Conservation (phyloP, 257 asterid species). For the Lithospermum erythrorhizon region DNA sequence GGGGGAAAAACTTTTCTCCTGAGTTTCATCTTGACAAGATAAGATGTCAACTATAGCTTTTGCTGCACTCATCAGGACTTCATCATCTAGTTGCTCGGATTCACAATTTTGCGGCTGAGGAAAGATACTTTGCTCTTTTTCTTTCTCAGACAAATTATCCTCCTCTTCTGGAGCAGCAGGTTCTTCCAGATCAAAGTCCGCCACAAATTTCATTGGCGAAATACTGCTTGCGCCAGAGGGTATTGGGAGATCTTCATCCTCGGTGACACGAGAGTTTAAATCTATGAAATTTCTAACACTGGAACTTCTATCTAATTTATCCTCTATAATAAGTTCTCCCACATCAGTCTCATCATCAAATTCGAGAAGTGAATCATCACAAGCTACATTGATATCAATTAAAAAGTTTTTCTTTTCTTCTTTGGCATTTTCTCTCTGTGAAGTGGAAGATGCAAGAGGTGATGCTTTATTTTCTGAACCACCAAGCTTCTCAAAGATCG, state of each 20-base stretch:
- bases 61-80: conserved; percentile 50
- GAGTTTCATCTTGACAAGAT: conserved; percentile 17
- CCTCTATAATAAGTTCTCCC: conserved; percentile 25
- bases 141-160: conserved; percentile 15
- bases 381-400: conserved; percentile 78
- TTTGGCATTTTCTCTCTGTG: conserved; percentile 15
- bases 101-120: conserved; percentile 19
- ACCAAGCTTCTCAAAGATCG: conserved; percentile 41
- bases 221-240: conserved; percentile 36
- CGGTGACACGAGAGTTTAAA: conserved; percentile 58
- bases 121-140: conserved; percentile 11
- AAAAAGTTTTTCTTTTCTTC: conserved; percentile 31
- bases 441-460: conserved; percentile 27
- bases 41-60: conserved; percentile 57
- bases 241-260: conserved; percentile 44
- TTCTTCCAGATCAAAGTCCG: conserved; percentile 73
- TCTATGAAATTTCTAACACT: conserved; percentile 42
- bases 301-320: conserved; percentile 18
- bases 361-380: conserved; percentile 14
- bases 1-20: conserved; percentile 13
- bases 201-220: conserved; percentile 16
- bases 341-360: conserved; percentile 11
- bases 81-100: conserved; percentile 29
- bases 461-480: conserved; percentile 27
- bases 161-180: conserved; percentile 36